Evolutionary conservation across 176 grass and related monocot species (phyloP), one percentile per base, ranked within the genome.

Genomic region (Cenchrus fungigraminus): DNA sequence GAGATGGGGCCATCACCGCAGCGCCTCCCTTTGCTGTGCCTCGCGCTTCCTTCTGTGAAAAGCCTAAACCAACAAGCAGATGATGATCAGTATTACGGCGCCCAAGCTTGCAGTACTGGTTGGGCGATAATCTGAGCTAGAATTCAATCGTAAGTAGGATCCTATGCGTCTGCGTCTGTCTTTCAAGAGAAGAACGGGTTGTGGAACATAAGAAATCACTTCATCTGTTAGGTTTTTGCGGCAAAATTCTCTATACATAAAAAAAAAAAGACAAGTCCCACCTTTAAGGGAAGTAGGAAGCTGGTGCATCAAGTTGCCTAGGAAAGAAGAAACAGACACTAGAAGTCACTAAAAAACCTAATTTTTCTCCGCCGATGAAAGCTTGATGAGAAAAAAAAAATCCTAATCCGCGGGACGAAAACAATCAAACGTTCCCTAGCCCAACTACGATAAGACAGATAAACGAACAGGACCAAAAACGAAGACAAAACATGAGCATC

Each of bases 1-100:
- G 84, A 78, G 88, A 84, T 2, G 92, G 84, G 68, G 78, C 80
- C 93, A 88, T 93, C 3, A 47, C 71, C 13, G 40, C 19, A 3
- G 55, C n/a, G 3, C 4, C 34, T 52, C 12, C 64, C 54, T 15
- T 7, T 8, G 49, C 79, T 74, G 22, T 16, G 20, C 73, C 70
- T 73, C 8, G 58, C 34, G 8, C 53, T 82, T 22, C 49, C 32
- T 83, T 54, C 46, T 5, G 17, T n/a, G 16, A 12, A 14, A 61
- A 83, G 4, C 79, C 79, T 90, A 79, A 83, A 65, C 8, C 65
- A 81, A 6, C 40, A 73, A 32, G 10, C 12, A 56, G 52, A 43
- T n/a, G 34, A 7, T 12, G 65, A 86, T 73, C 6, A 73, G 46
- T 47, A 65, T n/a, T 65, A 16, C 17, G 0, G 6, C n/a, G n/a